These are phyloP conservation scores for Xylariales sp. DNA, from an alignment of 2,329 filamentous ascomycete genomes.

Conservation along the genomic window DNA sequence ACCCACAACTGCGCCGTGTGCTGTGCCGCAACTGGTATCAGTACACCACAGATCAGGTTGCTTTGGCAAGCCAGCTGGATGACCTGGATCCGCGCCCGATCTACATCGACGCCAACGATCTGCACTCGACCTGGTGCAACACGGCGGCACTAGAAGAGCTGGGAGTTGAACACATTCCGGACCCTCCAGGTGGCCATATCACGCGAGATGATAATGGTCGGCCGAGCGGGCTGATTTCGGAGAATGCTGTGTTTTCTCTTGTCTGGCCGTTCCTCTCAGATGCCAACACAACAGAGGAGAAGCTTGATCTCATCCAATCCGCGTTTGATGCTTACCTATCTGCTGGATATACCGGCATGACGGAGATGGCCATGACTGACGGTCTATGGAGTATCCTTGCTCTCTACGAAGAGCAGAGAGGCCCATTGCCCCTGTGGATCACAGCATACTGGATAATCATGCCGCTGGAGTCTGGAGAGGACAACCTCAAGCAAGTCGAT, in stretches of 20 bases:
- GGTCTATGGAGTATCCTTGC: constrained; percentile 47
- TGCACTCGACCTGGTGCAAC: constrained; percentile 55
- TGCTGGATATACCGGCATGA: constrained; percentile 49
- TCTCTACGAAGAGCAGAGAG: constrained; percentile 30
- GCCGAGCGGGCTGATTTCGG: constrained; percentile 45
- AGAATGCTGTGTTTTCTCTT: constrained; percentile 46
- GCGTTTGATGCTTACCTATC: constrained; percentile 46
- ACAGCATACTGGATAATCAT: constrained; percentile 55
- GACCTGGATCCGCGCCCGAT: constrained; percentile 50
- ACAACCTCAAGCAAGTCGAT: constrained; percentile 42
- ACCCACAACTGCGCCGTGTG: constrained; percentile 44
- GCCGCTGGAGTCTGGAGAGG: constrained; percentile 35
- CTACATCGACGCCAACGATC: constrained; percentile 51
- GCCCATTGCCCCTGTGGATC: constrained; percentile 37
- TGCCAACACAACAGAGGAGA: constrained; percentile 42
- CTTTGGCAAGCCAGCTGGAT: constrained; percentile 44
- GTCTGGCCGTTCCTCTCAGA: constrained; percentile 52
- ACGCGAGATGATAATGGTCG: constrained; percentile 43
- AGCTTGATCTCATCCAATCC: constrained; percentile 40
- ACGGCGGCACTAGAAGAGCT: constrained; percentile 46
- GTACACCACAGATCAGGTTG: constrained; percentile 26
- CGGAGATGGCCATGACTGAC: constrained; percentile 61
- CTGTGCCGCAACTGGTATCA: constrained; percentile 54
- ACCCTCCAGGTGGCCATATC: constrained; percentile 48
- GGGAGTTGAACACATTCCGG: constrained; percentile 36